Base-by-base conservation (phyloP, 371 early-diverging fungal species). In the Haplosporangium sp. region DNA sequence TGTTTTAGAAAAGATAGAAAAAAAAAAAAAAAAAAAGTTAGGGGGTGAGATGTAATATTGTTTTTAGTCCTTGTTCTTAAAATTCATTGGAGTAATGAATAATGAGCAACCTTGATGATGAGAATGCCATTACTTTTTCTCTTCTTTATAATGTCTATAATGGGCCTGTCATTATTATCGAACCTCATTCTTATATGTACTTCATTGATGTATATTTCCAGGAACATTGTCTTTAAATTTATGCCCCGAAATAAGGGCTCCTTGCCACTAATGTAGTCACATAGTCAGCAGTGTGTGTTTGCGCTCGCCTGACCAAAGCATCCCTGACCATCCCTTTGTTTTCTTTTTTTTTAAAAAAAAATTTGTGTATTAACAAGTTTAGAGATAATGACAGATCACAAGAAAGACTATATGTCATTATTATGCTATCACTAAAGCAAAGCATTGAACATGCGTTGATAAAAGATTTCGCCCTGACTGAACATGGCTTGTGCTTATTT, bases 231-330 rank as follows among this genome's bases (percentile, higher is more conserved):
- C n/a, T n/a, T n/a, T n/a, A n/a, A n/a, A n/a, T n/a, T n/a, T n/a
- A n/a, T n/a, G n/a, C n/a, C n/a, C 52, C 6, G 52, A 6, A 50
- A 50, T 2, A 19, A 2, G 6, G 19, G 19, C n/a, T n/a, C 52
- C n/a, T n/a, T 50, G 52, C n/a, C 52, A 50, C 52, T 1, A 50
- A 50, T n/a, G n/a, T n/a, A n/a, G 52, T 50, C 52, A 50, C 52
- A 50, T 9, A 50, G 52, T 50, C 52, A 50, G 52, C 15, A 19
- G n/a, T 13, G 5, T 10, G n/a, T n/a, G 1, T 50, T 50, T 44
- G 2, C 11, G 10, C 50, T 48, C 50, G 50, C 50, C 50, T 48
- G 50, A 48, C 50, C 50, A n/a, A n/a, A 48, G n/a, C 50, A 48
- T 48, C 50, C 50, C 50, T 48, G 4, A 4, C n/a, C n/a, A 9